Percentiles rank a stretch among this genome's conserved stretches.
Evolutionary conservation across 345 rosid genomes (phyloP).

Genomic region (Eucalyptus leucophloia): DNA sequence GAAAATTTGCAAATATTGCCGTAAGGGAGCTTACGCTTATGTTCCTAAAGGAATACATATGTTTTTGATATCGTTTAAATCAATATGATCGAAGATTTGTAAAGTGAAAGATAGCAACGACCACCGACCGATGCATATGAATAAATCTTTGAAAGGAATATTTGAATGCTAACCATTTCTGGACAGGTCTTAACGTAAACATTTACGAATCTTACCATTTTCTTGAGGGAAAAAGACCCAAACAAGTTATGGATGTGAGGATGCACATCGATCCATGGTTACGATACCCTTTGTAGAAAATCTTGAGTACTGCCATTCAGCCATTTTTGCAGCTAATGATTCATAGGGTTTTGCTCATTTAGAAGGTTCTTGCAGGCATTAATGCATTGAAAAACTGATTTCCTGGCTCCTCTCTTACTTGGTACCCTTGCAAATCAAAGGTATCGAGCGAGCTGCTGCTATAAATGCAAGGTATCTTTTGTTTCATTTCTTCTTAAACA

Average conservation of each 20-base stretch:
- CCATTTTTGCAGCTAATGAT: background rate
- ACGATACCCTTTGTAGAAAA: background rate
- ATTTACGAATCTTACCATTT: background rate
- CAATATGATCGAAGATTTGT: background rate
- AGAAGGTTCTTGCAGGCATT: background rate
- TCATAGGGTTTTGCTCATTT: background rate
- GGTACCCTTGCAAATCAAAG: background rate
- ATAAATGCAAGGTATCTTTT: background rate
- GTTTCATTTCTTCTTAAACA: too few species aligned
- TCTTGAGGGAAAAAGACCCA: background rate
- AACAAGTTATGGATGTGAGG: background rate
- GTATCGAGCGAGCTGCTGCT: background rate
- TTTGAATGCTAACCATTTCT: background rate
- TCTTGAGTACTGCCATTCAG: background rate
- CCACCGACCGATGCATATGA: rapidly evolving
- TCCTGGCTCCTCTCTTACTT: background rate
- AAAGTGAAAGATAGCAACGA: background rate
- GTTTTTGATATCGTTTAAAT: background rate
- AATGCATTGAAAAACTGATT: background rate
- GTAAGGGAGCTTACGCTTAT: background rate
- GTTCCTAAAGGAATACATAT: background rate
- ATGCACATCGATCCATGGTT: background rate
- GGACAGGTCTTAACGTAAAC: rapidly evolving
- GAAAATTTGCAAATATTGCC: background rate
- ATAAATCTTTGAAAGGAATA: background rate